Percentiles rank a stretch among this genome's conserved stretches.
These are phyloP conservation scores for Clonostachys byssicola DNA, from an alignment of 2,329 filamentous ascomycete genomes.

Conservation along the genomic window DNA sequence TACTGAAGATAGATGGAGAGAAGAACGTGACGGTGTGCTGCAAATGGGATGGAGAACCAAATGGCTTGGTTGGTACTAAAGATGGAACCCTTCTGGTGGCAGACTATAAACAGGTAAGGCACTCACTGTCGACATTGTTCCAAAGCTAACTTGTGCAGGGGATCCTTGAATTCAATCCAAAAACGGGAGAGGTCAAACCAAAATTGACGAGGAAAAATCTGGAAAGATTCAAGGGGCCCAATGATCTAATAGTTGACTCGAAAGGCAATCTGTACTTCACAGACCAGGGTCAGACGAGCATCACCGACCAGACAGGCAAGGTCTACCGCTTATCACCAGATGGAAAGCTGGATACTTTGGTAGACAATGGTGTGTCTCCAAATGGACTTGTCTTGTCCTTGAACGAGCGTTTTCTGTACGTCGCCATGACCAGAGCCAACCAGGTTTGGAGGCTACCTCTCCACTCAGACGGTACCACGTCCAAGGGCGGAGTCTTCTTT, in stretches of 20 bases:
- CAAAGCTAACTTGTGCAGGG: slow-evolving; percentile 15
- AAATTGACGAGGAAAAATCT: slow-evolving; percentile 28
- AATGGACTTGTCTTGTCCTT: slow-evolving; percentile 30
- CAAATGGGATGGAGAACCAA: slow-evolving; percentile 33
- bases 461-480: slow-evolving; percentile 27
- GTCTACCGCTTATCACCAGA: slow-evolving; percentile 26
- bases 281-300: slow-evolving; percentile 36
- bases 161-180: slow-evolving; percentile 25
- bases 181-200: slow-evolving; percentile 15
- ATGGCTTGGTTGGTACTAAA: slow-evolving; percentile 24
- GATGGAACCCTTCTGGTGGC: slow-evolving; percentile 28
- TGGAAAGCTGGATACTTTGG: slow-evolving; percentile 28
- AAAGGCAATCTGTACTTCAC: slow-evolving; percentile 34
- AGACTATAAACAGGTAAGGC: slow-evolving; percentile 32
- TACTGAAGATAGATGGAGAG: slow-evolving; percentile 21
- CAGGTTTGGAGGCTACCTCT: slow-evolving; percentile 33
- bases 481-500: slow-evolving; percentile 31
- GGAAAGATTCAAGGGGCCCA: slow-evolving; percentile 35
- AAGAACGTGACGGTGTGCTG: slow-evolving; percentile 21
- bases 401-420: slow-evolving; percentile 31
- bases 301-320: slow-evolving; percentile 32
- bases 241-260: slow-evolving; percentile 32
- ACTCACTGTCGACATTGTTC: not conserved
- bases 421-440: slow-evolving; percentile 32
- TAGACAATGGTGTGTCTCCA: slow-evolving; percentile 29